Percentiles rank a stretch among this genome's conserved stretches.
phyloP scores from a whole-genome alignment of 75 land plant genomes.

The Isoetes taiwanensis region DNA sequence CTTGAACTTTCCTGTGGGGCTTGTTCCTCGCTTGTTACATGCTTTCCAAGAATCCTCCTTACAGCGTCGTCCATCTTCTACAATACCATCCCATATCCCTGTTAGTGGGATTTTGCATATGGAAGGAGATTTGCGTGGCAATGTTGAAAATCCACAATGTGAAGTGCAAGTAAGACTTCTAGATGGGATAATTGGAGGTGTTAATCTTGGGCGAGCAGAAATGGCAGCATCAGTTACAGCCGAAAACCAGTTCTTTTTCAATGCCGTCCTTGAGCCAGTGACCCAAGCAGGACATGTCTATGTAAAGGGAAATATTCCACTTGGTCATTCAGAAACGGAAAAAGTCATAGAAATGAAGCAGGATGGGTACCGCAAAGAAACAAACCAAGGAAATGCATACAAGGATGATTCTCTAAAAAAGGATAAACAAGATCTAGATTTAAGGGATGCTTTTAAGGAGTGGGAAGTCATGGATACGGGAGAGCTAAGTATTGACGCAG shows the following conservation, averaged over 20 bases:
- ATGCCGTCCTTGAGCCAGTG: slow-evolving; percentile 87
- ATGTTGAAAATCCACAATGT: slow-evolving; percentile 70
- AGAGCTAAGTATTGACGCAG: slow-evolving; percentile 87
- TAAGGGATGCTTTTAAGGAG: no score
- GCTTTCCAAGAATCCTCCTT: slow-evolving; percentile 60
- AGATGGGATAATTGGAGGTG: slow-evolving; percentile 89
- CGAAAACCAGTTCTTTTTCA: slow-evolving; percentile 78
- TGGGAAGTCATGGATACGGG: slow-evolving; percentile 68
- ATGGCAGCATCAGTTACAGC: slow-evolving; percentile 83
- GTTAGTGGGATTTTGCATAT: slow-evolving; percentile 81
- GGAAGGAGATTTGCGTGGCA: slow-evolving; percentile 96
- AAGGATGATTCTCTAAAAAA: slow-evolving; percentile 32
- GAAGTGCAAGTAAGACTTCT: slow-evolving; percentile 92
- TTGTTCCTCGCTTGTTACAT: slow-evolving; percentile 74
- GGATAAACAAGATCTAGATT: slow-evolving; percentile 48
- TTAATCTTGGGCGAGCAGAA: slow-evolving; percentile 90
- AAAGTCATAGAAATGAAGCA: slow-evolving; percentile 21
- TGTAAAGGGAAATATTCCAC: slow-evolving; percentile 83
- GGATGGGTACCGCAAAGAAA: slow-evolving; percentile 15
- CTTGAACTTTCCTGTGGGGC: slow-evolving; percentile 82
- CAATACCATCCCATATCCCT: slow-evolving; percentile 47
- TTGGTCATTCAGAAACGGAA: slow-evolving; percentile 36
- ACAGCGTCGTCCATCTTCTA: slow-evolving; percentile 41
- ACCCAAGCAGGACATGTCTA: slow-evolving; percentile 89
- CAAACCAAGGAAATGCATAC: slow-evolving; percentile 15